These are phyloP conservation scores for Coemansia erecta DNA, from an alignment of 192 early-diverging fungal genomes.

Conservation along the genomic window DNA sequence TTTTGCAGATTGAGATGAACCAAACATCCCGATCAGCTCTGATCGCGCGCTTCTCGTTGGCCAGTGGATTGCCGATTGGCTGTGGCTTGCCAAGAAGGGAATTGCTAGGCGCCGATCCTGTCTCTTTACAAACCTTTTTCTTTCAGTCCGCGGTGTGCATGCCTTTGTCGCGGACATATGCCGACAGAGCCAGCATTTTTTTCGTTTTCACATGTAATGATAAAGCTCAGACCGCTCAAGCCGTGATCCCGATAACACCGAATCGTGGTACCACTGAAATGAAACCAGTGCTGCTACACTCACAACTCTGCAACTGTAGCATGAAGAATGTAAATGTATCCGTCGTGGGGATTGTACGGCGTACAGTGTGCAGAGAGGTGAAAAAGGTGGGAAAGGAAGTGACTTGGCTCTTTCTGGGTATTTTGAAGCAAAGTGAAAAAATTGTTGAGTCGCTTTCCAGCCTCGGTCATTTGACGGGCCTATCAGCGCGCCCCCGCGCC, in stretches of 20 bases:
- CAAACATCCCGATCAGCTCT: not conserved
- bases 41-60: no score
- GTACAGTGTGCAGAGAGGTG: not conserved
- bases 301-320: not conserved
- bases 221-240: no score
- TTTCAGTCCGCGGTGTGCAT: no score
- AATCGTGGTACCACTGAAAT: no score
- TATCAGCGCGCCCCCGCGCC: constrained; percentile 2
- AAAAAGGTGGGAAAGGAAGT: not conserved
- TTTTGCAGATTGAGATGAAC: no score
- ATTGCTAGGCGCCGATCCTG: not conserved
- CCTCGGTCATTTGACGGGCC: constrained; percentile 1
- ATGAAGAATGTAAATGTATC: not conserved
- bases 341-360: not conserved
- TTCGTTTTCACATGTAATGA: no score
- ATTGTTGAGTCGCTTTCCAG: not conserved
- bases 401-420: not conserved
- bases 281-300: no score
- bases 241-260: no score
- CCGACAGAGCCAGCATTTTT: no score
- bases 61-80: no score
- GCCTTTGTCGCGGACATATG: no score
- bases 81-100: not conserved
- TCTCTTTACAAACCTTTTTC: not conserved
- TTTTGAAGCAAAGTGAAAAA: not conserved